Evolutionary conservation across 2,329 filamentous ascomycete species (phyloP).

Genomic region (Aspergillus sp.): DNA sequence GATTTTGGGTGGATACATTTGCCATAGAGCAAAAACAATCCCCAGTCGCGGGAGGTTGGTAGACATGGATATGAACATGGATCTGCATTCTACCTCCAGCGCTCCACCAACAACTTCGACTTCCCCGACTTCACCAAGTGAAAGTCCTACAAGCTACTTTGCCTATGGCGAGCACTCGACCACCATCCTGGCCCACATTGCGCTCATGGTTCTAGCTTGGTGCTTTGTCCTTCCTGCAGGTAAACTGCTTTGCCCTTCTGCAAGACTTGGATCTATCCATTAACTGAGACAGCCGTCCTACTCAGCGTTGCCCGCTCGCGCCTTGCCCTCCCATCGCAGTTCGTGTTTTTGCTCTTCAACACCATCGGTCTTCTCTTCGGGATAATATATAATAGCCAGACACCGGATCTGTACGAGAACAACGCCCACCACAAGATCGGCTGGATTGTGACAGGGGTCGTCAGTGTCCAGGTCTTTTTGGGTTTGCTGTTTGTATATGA

Average conservation of each 20-base stretch:
- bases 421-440: slow-evolving; percentile 25
- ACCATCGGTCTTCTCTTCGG: slow-evolving; percentile 21
- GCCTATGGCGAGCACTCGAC: slow-evolving; percentile 40
- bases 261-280: background rate
- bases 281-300: slow-evolving; percentile 66
- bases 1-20: background rate
- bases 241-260: slow-evolving; percentile 41
- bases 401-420: slow-evolving; percentile 22
- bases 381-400: slow-evolving; percentile 23
- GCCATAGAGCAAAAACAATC: slow-evolving; percentile 9
- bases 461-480: slow-evolving; percentile 68
- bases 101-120: background rate
- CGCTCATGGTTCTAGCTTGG: slow-evolving; percentile 70
- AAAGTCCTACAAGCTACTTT: slow-evolving; percentile 44
- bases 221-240: slow-evolving; percentile 70
- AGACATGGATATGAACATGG: slow-evolving; percentile 32
- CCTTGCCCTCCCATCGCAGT: slow-evolving; percentile 62
- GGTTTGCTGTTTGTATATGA: slow-evolving; percentile 64
- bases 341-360: slow-evolving; percentile 20
- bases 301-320: slow-evolving; percentile 78
- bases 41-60: background rate
- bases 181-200: slow-evolving; percentile 67
- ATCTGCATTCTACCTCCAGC: slow-evolving; percentile 22
- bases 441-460: slow-evolving; percentile 76
- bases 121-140: background rate